Conservation (phyloP, 306 rosid species). For the Casuarina equisetifolia region DNA sequence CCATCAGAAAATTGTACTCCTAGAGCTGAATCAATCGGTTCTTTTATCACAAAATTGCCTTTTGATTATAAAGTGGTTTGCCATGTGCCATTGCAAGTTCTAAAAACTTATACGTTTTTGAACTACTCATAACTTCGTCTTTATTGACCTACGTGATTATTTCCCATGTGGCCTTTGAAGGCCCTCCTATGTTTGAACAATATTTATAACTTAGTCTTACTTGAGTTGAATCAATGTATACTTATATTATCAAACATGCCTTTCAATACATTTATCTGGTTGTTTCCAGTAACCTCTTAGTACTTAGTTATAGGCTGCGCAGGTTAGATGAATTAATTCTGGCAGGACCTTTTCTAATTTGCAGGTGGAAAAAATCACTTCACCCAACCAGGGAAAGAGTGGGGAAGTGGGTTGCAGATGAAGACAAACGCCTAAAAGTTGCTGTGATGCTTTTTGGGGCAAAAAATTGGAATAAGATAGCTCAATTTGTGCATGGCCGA, state of each 20-base stretch:
- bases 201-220: neutral
- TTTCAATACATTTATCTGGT: neutral
- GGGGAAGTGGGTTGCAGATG: conserved; percentile 73
- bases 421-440: conserved; percentile 70
- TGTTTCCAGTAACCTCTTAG: neutral
- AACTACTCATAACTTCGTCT: neutral
- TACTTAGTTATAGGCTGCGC: neutral
- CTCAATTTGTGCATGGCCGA: conserved; percentile 85
- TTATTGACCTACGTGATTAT: too few relatives aligned
- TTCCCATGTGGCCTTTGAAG: neutral
- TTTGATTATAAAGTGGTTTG: too few relatives aligned
- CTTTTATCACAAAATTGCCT: neutral
- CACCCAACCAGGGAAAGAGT: conserved; percentile 64
- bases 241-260: neutral
- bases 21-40: neutral
- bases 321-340: conserved; percentile 19
- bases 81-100: too few relatives aligned
- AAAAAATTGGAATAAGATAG: conserved; percentile 80
- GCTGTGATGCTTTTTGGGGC: conserved; percentile 92
- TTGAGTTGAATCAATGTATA: neutral
- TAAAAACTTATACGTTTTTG: too few relatives aligned
- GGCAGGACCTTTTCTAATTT: conserved; percentile 20
- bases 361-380: conserved; percentile 87
- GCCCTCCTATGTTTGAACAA: neutral
- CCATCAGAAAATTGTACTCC: neutral